Conservation (phyloP, 2,329 filamentous ascomycete genomes). For the Colletotrichum nymphaeae region DNA sequence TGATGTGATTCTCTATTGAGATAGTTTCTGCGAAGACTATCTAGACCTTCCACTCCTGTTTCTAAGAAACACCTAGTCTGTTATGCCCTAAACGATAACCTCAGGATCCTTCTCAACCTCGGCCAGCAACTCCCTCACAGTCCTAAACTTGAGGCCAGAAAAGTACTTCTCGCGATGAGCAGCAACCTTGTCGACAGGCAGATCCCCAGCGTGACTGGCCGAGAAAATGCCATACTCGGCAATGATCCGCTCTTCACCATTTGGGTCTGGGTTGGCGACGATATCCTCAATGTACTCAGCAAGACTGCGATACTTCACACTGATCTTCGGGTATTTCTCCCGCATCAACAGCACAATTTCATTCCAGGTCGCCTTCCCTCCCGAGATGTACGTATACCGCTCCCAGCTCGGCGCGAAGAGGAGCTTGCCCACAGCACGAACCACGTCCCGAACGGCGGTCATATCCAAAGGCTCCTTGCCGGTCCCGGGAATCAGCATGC, state of each 20-base stretch:
- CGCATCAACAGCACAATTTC: neutral
- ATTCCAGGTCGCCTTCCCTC: neutral
- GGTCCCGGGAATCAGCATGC: constrained; percentile 13
- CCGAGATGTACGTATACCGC: neutral
- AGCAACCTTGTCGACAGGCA: constrained; percentile 24
- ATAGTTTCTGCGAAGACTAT: neutral
- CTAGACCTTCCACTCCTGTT: no score
- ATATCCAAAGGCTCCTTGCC: constrained; percentile 23
- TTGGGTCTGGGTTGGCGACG: neutral
- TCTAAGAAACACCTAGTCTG: neutral
- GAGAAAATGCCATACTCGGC: constrained; percentile 30
- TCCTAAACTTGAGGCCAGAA: constrained; percentile 14
- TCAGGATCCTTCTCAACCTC: constrained; percentile 11
- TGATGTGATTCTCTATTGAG: neutral
- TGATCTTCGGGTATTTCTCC: neutral
- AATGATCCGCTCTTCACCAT: constrained; percentile 8
- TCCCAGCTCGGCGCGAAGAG: neutral
- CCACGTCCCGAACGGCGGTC: constrained; percentile 25
- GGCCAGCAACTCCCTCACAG: neutral
- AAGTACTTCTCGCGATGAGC: constrained; percentile 29
- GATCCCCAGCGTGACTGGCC: constrained; percentile 17
- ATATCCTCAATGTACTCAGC: constrained; percentile 15
- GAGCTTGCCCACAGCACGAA: constrained; percentile 22
- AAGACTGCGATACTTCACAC: neutral
- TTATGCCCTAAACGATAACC: neutral